A percentile compares a stretch with the other conserved stretches of the same genome.
phyloP scores from a whole-genome alignment of 169 alveolate genomes.

The Plasmodium blacklocki region DNA sequence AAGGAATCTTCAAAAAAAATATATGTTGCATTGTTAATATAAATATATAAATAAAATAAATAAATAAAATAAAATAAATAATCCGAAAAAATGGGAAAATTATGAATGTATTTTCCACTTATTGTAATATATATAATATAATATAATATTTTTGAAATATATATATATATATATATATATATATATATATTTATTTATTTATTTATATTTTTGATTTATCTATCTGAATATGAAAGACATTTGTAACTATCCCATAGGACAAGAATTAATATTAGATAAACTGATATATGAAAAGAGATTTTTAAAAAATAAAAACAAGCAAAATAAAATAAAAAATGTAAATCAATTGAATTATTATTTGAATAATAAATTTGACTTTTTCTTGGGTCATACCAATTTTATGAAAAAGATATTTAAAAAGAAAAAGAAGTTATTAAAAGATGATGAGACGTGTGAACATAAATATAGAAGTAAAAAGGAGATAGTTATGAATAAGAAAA shows the following conservation, averaged over 20 bases:
- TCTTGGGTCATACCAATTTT: conserved; percentile 53
- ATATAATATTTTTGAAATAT: background rate
- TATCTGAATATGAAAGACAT: background rate
- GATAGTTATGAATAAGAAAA: too few species aligned
- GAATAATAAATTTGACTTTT: conserved; percentile 34
- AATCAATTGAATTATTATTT: conserved; percentile 26
- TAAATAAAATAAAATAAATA: too few species aligned
- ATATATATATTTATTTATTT: background rate
- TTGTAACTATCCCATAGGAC: conserved; percentile 46
- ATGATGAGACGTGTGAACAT: background rate
- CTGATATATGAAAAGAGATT: conserved; percentile 56
- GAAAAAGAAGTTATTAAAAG: conserved; percentile 17
- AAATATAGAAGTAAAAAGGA: background rate
- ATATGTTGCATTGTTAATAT: too few species aligned
- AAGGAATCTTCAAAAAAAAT: too few species aligned
- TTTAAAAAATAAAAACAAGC: conserved; percentile 18
- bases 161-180: background rate
- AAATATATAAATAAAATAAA: too few species aligned
- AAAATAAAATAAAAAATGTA: conserved; percentile 19
- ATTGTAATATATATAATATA: too few species aligned
- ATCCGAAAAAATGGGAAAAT: too few species aligned
- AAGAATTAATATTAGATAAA: conserved; percentile 56
- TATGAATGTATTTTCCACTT: too few species aligned
- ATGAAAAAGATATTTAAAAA: conserved; percentile 45
- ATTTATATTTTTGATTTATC: too few species aligned